Percentiles rank a stretch among this genome's conserved stretches.
Evolutionary conservation across 2,329 filamentous ascomycete genomes (phyloP).

Genomic region (Arthroderma sp.): DNA sequence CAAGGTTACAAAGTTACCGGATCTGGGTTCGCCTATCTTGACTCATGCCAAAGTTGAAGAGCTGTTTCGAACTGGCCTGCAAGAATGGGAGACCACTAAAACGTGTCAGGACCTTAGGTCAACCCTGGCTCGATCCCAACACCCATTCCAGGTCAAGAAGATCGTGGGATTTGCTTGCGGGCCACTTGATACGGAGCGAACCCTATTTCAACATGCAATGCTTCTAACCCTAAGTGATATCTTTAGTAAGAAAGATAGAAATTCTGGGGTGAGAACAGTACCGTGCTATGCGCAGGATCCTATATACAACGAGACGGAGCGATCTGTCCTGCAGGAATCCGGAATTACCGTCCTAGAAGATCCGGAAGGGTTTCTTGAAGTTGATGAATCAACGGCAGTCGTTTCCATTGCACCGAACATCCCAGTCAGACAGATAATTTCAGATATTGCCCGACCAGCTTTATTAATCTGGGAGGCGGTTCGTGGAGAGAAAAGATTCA

Average conservation of each 20-base stretch:
- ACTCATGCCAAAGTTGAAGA: background rate
- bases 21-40: background rate
- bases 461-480: conserved; percentile 19
- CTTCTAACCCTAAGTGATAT: conserved; percentile 13
- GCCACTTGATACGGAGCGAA: background rate
- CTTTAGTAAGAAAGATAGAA: conserved; percentile 6
- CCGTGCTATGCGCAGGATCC: conserved; percentile 20
- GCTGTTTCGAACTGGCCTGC: background rate
- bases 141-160: conserved; percentile 3
- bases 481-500: background rate
- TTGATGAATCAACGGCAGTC: conserved; percentile 27
- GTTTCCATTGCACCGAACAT: conserved; percentile 22
- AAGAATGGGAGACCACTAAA: conserved; percentile 6
- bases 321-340: conserved; percentile 9
- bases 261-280: conserved; percentile 4
- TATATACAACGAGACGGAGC: conserved; percentile 14
- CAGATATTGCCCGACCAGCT: conserved; percentile 25
- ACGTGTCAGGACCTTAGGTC: conserved; percentile 2
- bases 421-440: conserved; percentile 26
- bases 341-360: conserved; percentile 17
- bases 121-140: background rate
- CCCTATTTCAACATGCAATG: conserved; percentile 15
- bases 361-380: conserved; percentile 23
- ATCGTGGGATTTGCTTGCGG: conserved; percentile 8
- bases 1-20: background rate